Percentiles rank a stretch among this genome's conserved stretches.
These are phyloP conservation scores for Phlyctochytrium arcticum DNA, from an alignment of 192 early-diverging fungal genomes.

Conservation along the genomic window DNA sequence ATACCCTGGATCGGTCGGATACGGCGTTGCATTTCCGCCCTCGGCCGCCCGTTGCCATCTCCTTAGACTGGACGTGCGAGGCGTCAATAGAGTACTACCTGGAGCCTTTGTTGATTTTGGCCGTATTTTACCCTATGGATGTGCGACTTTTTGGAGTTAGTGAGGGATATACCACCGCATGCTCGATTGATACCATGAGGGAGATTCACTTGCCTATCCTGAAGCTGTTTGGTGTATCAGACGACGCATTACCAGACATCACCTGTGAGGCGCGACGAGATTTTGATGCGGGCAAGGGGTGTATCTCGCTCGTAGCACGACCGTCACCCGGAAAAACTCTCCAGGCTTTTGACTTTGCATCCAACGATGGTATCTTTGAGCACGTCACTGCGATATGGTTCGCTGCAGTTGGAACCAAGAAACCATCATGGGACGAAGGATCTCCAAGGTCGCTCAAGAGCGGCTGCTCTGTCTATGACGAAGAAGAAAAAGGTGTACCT, in stretches of 20 bases:
- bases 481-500: too few relatives aligned
- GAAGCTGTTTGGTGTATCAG: not conserved
- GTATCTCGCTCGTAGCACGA: too few relatives aligned
- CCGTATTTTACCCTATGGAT: not conserved
- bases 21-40: not conserved
- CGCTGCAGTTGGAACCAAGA: too few relatives aligned
- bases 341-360: too few relatives aligned
- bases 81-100: not conserved
- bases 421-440: too few relatives aligned
- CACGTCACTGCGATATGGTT: too few relatives aligned
- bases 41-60: too few relatives aligned
- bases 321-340: too few relatives aligned
- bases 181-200: conserved; percentile 4
- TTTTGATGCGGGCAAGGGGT: not conserved
- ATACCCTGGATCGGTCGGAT: not conserved
- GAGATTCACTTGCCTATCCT: conserved; percentile 4
- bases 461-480: too few relatives aligned
- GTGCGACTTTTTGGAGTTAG: not conserved
- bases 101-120: not conserved
- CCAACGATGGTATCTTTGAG: too few relatives aligned
- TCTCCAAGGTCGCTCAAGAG: too few relatives aligned
- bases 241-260: not conserved
- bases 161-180: not conserved
- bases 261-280: not conserved
- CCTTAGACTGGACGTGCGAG: too few relatives aligned